Evolutionary conservation across 148 eudicot genomes (phyloP).

Genomic region (Rheum nobile): DNA sequence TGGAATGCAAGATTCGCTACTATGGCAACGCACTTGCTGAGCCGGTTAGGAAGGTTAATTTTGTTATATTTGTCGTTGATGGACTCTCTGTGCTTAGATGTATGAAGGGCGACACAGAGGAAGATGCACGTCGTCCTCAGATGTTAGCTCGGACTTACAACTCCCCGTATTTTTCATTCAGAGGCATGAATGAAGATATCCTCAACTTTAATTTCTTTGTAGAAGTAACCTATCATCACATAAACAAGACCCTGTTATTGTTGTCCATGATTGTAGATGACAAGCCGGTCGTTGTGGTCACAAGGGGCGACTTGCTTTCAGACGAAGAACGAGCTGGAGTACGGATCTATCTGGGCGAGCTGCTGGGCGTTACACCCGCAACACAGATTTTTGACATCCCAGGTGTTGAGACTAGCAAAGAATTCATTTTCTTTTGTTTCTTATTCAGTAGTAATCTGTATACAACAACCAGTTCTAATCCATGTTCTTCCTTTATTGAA

Average conservation of each 20-base stretch:
- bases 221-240: too few relatives aligned
- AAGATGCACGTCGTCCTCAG: slow-evolving; percentile 21
- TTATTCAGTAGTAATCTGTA: not conserved
- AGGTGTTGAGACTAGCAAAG: slow-evolving; percentile 28
- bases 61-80: slow-evolving; percentile 70
- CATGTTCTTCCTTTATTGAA: not conserved
- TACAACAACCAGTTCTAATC: not conserved
- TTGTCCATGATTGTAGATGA: slow-evolving; percentile 44
- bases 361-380: slow-evolving; percentile 57
- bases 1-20: slow-evolving; percentile 36
- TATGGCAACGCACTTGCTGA: not conserved
- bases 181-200: slow-evolving; percentile 61
- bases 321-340: slow-evolving; percentile 51
- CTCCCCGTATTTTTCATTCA: slow-evolving; percentile 59
- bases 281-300: slow-evolving; percentile 73
- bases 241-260: not conserved
- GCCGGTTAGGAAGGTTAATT: slow-evolving; percentile 45
- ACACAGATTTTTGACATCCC: slow-evolving; percentile 83
- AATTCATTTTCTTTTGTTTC: not conserved
- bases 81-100: slow-evolving; percentile 53
- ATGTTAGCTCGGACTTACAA: slow-evolving; percentile 37
- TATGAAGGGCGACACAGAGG: slow-evolving; percentile 38
- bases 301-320: slow-evolving; percentile 84
- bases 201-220: too few relatives aligned
- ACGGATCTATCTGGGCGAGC: slow-evolving; percentile 62